Conservation (phyloP, 75 land plant genomes). For the Cryptomeria japonica region DNA sequence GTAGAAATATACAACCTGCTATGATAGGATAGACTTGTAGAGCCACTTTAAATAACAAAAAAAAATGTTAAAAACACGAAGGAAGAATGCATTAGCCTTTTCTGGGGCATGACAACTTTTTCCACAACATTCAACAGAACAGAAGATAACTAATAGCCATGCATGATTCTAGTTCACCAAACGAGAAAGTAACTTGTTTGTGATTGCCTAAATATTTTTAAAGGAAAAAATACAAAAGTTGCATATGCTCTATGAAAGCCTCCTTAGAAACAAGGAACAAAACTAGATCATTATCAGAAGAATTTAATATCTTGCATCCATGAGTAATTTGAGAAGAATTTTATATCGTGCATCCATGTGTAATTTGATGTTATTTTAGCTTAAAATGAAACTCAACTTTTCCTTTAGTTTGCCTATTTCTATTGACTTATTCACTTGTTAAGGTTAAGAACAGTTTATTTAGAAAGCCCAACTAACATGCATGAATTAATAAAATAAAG, state of each 20-base stretch:
- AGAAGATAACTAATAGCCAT: neutral
- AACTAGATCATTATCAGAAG: neutral
- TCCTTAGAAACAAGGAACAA: neutral
- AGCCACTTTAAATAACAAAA: neutral
- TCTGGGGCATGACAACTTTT: neutral
- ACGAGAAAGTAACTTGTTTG: neutral
- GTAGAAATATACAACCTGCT: neutral
- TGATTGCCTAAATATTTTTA: neutral
- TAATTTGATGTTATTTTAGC: too few relatives aligned
- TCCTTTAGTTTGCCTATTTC: too few relatives aligned
- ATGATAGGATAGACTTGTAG: neutral
- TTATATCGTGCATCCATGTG: neutral
- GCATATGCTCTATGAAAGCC: neutral
- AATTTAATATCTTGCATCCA: neutral
- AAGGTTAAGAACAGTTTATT: too few relatives aligned
- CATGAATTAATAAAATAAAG: too few relatives aligned
- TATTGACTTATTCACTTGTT: too few relatives aligned
- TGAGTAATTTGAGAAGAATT: neutral
- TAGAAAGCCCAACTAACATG: too few relatives aligned
- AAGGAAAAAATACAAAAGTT: neutral
- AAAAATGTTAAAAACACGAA: neutral
- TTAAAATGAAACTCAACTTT: too few relatives aligned
- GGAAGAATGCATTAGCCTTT: neutral
- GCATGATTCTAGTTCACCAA: neutral
- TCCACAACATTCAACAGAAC: neutral